Conservation (phyloP, 495 filamentous ascomycete species). For the Tuber indicum region DNA sequence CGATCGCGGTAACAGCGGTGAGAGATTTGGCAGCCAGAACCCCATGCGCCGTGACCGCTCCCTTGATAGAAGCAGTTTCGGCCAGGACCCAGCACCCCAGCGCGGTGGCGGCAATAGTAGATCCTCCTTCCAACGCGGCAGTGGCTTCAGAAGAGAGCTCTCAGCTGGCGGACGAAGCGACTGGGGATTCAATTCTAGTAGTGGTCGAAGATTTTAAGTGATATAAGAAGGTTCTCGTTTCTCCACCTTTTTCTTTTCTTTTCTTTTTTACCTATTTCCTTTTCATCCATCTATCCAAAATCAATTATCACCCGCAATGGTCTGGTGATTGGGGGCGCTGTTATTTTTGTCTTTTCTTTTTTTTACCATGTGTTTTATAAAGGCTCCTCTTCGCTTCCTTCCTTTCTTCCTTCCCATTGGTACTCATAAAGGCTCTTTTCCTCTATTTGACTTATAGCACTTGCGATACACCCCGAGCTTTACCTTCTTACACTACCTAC, state of each 20-base stretch:
- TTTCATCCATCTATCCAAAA: background rate
- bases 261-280: slow-evolving; percentile 8
- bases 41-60: background rate
- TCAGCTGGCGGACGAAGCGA: slow-evolving; percentile 12
- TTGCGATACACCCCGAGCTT: background rate
- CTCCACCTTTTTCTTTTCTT: slow-evolving; percentile 15
- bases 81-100: background rate
- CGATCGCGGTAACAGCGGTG: background rate
- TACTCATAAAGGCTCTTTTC: background rate
- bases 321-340: background rate
- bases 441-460: background rate
- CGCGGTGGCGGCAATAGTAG: background rate
- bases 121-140: background rate
- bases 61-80: background rate
- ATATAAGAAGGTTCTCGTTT: slow-evolving; percentile 22
- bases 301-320: background rate
- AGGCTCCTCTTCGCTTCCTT: background rate
- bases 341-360: background rate
- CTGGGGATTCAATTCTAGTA: slow-evolving; percentile 1
- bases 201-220: slow-evolving; percentile 13
- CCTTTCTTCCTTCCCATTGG: background rate
- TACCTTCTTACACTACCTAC: background rate
- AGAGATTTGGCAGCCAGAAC: background rate
- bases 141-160: background rate
- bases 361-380: background rate